A percentile compares a stretch with the other conserved stretches of the same genome.
phyloP scores from a whole-genome alignment of 192 early-diverging fungal species.

The Umbelopsis sp. region DNA sequence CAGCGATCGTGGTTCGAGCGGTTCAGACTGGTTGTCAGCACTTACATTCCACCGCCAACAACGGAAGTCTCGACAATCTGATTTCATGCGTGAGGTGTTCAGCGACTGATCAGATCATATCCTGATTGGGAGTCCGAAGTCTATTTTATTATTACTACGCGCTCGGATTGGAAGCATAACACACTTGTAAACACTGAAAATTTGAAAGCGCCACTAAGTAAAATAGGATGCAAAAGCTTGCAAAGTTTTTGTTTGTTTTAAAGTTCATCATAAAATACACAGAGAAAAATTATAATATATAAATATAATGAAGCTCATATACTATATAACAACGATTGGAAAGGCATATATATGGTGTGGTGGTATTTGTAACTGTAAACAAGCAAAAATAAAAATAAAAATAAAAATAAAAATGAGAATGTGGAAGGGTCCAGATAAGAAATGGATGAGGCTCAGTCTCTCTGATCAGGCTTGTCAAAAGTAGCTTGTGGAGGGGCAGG shows the following conservation, averaged over 20 bases:
- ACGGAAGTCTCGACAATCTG: not conserved
- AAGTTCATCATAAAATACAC: not conserved
- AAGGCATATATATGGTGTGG: no score
- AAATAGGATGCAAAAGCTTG: no score
- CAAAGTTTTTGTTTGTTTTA: no score
- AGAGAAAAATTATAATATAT: not conserved
- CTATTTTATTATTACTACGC: no score
- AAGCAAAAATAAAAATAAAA: not conserved
- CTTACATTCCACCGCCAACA: not conserved
- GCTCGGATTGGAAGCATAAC: no score
- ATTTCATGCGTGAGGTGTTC: conserved; percentile 10
- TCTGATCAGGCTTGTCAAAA: not conserved
- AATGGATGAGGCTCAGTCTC: not conserved
- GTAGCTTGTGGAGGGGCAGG: not conserved
- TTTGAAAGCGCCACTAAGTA: no score
- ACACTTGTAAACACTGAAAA: no score
- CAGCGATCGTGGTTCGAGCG: not conserved
- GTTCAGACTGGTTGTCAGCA: not conserved
- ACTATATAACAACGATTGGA: no score
- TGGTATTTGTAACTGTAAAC: no score
- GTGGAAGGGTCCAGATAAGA: not conserved
- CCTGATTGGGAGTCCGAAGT: no score
- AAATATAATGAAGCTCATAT: no score
- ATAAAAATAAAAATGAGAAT: no score
- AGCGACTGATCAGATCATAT: not conserved